These are phyloP conservation scores for Populus hybrid DNA, from an alignment of 441 rosid species.

Conservation along the genomic window DNA sequence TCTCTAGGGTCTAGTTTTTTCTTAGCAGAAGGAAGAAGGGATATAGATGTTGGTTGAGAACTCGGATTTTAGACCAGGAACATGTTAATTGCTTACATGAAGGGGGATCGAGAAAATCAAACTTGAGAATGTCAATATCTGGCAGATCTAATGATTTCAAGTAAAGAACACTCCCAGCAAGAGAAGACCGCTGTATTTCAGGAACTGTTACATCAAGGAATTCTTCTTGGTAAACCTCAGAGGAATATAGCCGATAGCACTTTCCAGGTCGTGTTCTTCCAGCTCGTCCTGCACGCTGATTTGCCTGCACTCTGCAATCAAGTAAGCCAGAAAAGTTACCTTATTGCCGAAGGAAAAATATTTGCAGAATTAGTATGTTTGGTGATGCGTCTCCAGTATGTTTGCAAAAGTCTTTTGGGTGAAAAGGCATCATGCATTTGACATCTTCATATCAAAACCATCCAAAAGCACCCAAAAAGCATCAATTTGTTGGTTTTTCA, in stretches of 20 bases:
- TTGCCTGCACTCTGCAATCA: conserved; percentile 86
- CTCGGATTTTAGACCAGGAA: conserved; percentile 11
- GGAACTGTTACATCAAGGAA: conserved; percentile 91
- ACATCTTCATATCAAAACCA: neutral
- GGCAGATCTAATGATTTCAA: conserved; percentile 92
- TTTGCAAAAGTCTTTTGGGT: neutral
- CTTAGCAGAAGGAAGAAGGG: neutral
- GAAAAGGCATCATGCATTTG: neutral
- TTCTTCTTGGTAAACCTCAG: conserved; percentile 67
- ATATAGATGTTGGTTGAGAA: neutral
- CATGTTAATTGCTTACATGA: conserved; percentile 46
- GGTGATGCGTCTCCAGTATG: neutral
- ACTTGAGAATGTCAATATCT: conserved; percentile 86
- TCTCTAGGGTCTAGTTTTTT: neutral
- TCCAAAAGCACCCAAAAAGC: neutral
- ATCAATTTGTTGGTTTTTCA: neutral
- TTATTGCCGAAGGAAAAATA: conserved; percentile 6
- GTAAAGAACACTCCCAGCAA: conserved; percentile 92
- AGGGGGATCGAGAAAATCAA: conserved; percentile 96
- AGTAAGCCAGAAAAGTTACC: conserved; percentile 13
- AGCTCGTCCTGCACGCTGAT: conserved; percentile 98
- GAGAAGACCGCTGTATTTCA: conserved; percentile 96
- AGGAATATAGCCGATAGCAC: conserved; percentile 88
- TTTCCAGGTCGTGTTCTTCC: conserved; percentile 98
- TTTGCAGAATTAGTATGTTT: neutral